A percentile compares a stretch with the other conserved stretches of the same genome.
Evolutionary conservation across 129 eudicot species (phyloP).

Genomic region (Apium graveolens): DNA sequence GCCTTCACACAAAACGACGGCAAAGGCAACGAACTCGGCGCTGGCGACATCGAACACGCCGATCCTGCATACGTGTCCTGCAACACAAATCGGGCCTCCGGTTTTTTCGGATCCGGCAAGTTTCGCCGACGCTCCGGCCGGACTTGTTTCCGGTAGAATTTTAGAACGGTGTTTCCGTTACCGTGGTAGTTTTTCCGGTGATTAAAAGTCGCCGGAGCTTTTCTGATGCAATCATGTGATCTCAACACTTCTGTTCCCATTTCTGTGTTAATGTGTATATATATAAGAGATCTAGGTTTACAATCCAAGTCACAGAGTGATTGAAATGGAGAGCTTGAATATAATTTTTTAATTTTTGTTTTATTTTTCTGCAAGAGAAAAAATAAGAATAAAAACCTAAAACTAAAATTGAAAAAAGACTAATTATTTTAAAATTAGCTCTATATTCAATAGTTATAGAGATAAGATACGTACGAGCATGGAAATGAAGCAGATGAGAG

Average conservation of each 20-base stretch:
- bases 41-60: conserved; percentile 34
- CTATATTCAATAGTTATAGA: background rate
- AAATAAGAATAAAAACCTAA: too few relatives aligned
- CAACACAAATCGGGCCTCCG: background rate
- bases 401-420: too few relatives aligned
- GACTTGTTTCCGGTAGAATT: background rate
- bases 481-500: background rate
- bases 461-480: background rate
- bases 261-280: background rate
- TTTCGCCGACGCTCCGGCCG: conserved; percentile 9
- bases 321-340: background rate
- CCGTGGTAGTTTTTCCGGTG: conserved; percentile 18
- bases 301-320: background rate
- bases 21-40: conserved; percentile 41
- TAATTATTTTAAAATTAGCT: too few relatives aligned
- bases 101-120: conserved; percentile 14
- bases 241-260: conserved; percentile 46
- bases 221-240: conserved; percentile 35
- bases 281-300: background rate
- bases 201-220: conserved; percentile 18
- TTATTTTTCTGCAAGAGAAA: background rate
- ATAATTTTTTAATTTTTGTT: too few relatives aligned
- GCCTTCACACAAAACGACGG: conserved; percentile 32
- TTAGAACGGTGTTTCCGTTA: background rate
- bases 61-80: conserved; percentile 44